Evolutionary conservation across 805 yeast species (phyloP).

Genomic region (Wickerhamiella kurtzmanii): DNA sequence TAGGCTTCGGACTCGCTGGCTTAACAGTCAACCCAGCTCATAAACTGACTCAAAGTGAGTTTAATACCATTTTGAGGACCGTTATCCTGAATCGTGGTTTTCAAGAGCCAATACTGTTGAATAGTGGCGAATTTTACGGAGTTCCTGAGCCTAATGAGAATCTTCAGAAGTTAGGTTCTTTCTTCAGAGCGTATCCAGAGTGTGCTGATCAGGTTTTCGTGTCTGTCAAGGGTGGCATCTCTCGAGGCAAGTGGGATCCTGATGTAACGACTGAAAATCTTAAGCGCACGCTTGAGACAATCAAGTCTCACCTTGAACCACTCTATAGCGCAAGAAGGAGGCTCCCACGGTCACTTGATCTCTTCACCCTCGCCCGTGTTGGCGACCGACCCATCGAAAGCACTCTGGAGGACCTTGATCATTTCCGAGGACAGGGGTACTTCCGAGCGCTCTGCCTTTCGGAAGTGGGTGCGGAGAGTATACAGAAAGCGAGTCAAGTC

Average conservation of each 20-base stretch:
- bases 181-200: slow-evolving; percentile 46
- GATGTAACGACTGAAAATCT: slow-evolving; percentile 39
- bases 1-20: slow-evolving; percentile 73
- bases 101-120: slow-evolving; percentile 39
- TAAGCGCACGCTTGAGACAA: slow-evolving; percentile 34
- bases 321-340: slow-evolving; percentile 14
- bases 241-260: slow-evolving; percentile 32
- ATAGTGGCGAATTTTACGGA: slow-evolving; percentile 75
- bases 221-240: slow-evolving; percentile 52
- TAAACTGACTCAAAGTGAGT: slow-evolving; percentile 41
- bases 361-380: slow-evolving; percentile 64
- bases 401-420: slow-evolving; percentile 39
- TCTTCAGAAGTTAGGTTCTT: slow-evolving; percentile 42
- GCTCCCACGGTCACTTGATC: slow-evolving; percentile 27
- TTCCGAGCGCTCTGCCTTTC: slow-evolving; percentile 62
- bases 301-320: slow-evolving; percentile 18
- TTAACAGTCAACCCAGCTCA: slow-evolving; percentile 49
- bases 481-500: slow-evolving; percentile 43
- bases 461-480: slow-evolving; percentile 53
- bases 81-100: slow-evolving; percentile 30
- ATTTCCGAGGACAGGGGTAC: slow-evolving; percentile 42
- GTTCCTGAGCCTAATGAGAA: slow-evolving; percentile 33
- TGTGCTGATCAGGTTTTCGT: slow-evolving; percentile 42
- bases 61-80: slow-evolving; percentile 40
- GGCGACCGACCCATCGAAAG: slow-evolving; percentile 42